Base-by-base conservation (phyloP, 1,284 basidiomycete species). In the Boletus sp. region DNA sequence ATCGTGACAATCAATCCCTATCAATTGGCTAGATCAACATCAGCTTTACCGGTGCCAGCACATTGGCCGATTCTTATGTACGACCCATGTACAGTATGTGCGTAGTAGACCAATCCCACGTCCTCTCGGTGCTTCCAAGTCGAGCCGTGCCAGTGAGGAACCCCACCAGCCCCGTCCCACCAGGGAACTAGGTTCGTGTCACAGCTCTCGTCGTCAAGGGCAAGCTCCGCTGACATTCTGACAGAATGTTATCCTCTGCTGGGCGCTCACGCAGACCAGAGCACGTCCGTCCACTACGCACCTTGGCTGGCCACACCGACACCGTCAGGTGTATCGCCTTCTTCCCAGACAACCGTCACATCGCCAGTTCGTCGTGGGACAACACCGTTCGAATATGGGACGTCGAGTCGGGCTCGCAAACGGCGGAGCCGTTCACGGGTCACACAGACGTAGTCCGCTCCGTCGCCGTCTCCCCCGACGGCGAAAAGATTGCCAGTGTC, bases 391-490 rank as follows among this genome's bases (percentile, higher is more conserved):
- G 65, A 9, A 53, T 66, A 16, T 65, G 64, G 64, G 57, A 66
- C 46, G 17, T 64, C 42, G 43, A 50, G 14, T 52, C 57, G 0
- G 62, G 60, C 34, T 2, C 41, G 30, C 54, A 55, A 17, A 51
- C 47, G 8, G 35, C 48, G 12, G 49, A 44, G 2, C 52, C 60
- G 2, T 32, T 66, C 40, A 57, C 52, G 0, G 61, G 61, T 12
- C 61, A 63, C 7, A 64, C 62, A 6, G 64, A 63, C 12, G 64
- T 65, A 2, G 59, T 63, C n/a, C 62, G 61, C 48, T 62, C 60
- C 41, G 58, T 66, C 39, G 58, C 60, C 8, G 60, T 65, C 48
- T 60, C 66, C 0, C 56, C 66, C 19, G 49, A 64, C 45, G 55
- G 60, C 34, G 50, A 49, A 9, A 52, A 38, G 23, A 57, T 66